Conservation (phyloP, 2,329 filamentous ascomycete species). For the Exophiala mesophila region DNA sequence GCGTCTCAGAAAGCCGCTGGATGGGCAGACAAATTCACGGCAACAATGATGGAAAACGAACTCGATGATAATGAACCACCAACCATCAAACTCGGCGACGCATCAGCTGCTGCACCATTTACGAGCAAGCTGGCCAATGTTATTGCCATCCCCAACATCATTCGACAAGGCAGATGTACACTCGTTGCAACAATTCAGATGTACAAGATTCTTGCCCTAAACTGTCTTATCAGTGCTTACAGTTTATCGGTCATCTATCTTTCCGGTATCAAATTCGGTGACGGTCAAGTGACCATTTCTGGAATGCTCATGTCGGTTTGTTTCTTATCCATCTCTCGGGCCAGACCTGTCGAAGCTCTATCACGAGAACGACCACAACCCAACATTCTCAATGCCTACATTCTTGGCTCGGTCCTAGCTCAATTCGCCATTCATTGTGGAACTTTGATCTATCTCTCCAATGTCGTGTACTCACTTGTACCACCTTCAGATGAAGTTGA, state of each 20-base stretch:
- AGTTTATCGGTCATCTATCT: constrained; percentile 93
- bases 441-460: constrained; percentile 89
- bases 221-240: constrained; percentile 97
- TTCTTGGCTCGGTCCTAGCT: constrained; percentile 93
- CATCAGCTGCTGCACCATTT: constrained; percentile 93
- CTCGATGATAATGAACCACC: constrained; percentile 86
- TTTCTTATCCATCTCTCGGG: constrained; percentile 97
- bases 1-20: constrained; percentile 67
- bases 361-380: constrained; percentile 97
- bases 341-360: constrained; percentile 87
- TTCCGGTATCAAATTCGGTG: constrained; percentile 98
- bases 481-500: constrained; percentile 68
- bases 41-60: constrained; percentile 84
- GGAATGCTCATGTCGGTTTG: constrained; percentile 99
- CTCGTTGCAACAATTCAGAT: constrained; percentile 98
- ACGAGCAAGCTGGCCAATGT: constrained; percentile 97
- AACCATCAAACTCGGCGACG: constrained; percentile 93
- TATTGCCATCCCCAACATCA: constrained; percentile 94
- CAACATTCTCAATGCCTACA: constrained; percentile 99
- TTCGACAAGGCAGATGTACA: constrained; percentile 94
- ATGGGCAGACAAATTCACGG: constrained; percentile 80
- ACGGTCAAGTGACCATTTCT: constrained; percentile 96
- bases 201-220: constrained; percentile 98
- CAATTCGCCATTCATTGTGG: constrained; percentile 95
- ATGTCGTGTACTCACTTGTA: constrained; percentile 77